Percentiles rank a stretch among this genome's conserved stretches.
Conservation (phyloP, 495 filamentous ascomycete genomes). For the Neurospora sp. region DNA sequence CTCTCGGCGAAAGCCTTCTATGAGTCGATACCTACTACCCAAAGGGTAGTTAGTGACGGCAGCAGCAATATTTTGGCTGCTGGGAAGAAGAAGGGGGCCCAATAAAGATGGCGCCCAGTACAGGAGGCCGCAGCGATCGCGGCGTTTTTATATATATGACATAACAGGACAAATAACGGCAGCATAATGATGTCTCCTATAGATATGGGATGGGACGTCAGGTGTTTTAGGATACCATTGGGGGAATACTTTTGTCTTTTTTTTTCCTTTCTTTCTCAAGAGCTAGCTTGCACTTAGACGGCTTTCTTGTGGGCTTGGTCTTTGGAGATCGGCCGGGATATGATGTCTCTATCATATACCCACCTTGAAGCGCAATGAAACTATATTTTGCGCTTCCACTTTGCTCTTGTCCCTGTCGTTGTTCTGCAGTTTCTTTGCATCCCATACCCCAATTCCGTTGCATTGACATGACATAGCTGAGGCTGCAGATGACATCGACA, state of each 20-base stretch:
- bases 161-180: background rate
- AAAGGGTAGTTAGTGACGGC: background rate
- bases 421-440: background rate
- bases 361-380: background rate
- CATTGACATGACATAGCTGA: background rate
- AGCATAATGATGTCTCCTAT: background rate
- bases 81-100: background rate
- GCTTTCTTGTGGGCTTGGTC: background rate
- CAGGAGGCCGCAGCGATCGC: background rate
- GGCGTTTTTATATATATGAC: background rate
- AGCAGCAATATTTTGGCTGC: background rate
- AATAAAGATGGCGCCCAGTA: background rate
- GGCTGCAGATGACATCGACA: background rate
- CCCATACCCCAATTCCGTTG: background rate
- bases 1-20: slow-evolving; percentile 79
- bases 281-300: background rate
- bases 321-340: background rate
- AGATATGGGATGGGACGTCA: background rate
- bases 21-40: slow-evolving; percentile 20
- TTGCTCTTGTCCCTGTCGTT: background rate
- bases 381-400: background rate
- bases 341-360: background rate
- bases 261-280: background rate
- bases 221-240: background rate
- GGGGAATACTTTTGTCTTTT: background rate